These are phyloP conservation scores for Ascochyta lentis DNA, from an alignment of 2,329 filamentous ascomycete species.

Conservation along the genomic window DNA sequence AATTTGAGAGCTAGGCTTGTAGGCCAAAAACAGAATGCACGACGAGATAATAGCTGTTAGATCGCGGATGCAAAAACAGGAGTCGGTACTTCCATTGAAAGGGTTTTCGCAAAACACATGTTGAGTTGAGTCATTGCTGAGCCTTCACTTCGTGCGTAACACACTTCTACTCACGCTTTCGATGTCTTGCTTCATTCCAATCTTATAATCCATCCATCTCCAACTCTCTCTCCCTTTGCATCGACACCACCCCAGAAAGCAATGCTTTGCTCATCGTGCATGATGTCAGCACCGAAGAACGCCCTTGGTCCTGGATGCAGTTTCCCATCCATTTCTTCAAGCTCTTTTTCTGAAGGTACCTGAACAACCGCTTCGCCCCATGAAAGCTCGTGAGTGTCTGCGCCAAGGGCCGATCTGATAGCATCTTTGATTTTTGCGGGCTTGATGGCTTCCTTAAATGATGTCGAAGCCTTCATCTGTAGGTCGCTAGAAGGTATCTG, in stretches of 20 bases:
- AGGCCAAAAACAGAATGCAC: no score
- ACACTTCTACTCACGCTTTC: no score
- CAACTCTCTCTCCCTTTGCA: constrained; percentile 52
- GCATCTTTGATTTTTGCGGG: constrained; percentile 55
- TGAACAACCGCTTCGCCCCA: constrained; percentile 54
- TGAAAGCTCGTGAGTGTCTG: constrained; percentile 49
- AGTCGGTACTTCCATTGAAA: background rate
- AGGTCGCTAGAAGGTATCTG: constrained; percentile 51
- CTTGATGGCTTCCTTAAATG: constrained; percentile 43
- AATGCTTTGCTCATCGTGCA: constrained; percentile 45
- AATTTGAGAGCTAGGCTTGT: background rate
- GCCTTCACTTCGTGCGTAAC: no score
- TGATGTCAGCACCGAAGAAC: constrained; percentile 51
- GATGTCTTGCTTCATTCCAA: constrained; percentile 33
- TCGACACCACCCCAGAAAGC: constrained; percentile 54
- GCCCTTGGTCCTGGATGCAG: constrained; percentile 54
- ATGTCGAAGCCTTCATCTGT: constrained; percentile 29
- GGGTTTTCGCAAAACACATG: no score
- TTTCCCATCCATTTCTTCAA: constrained; percentile 49
- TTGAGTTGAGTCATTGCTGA: no score
- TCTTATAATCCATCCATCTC: constrained; percentile 54
- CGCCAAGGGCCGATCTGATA: constrained; percentile 50
- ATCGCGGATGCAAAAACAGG: background rate
- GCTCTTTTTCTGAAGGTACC: constrained; percentile 38
- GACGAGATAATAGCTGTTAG: no score